Evolutionary conservation across 2,329 filamentous ascomycete species (phyloP), one percentile per base, ranked within the genome.

Genomic region (Arthrinium puccinioides): DNA sequence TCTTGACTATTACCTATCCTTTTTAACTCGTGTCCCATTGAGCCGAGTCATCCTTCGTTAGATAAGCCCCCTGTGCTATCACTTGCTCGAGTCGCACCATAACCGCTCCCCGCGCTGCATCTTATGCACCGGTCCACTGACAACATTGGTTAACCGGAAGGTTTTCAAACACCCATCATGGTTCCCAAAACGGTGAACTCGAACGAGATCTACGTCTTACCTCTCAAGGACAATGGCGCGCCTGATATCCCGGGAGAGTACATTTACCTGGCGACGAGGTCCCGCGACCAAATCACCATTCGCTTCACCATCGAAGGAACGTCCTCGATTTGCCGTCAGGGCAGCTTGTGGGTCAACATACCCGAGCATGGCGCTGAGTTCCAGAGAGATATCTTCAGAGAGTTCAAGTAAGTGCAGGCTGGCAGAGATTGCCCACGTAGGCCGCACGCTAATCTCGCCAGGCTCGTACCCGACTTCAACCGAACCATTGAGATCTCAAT

Each of bases 291-390:
- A 28, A 82, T 97, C 53, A 76, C 76, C 37, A 70, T 96, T 40
- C 82, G 90, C 42, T 95, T 98, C 62, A 79, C 87, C 49, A 90
- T 96, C 50, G 85, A 96, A 62, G 89, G 92, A 44, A 90, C 87
- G 40, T 95, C 90, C 57, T 95, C 90, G 44, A 92, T 98, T 69
- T 96, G 89, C 62, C 79, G 88, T 49, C 74, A 95, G 63, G 92
- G 94, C 42, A 96, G 86, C 56, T 72, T 98, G 45, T 98, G 92
- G 90, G 84, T 95, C 54, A 98, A 98, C 61, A 85, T 97, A 43
- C 92, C 92, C 7, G 76, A 82, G 43, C 71, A 81, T 51, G 88
- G 82, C 41, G 67, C 78, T 34, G 66, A 79, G 29, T 98, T 97
- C 56, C 74, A 79, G 46, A 82, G 92, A 50, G 73, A 84, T 53